Evolutionary conservation across 805 yeast species (phyloP), one percentile per base, ranked within the genome.

Genomic region (Ogataea philodendri): DNA sequence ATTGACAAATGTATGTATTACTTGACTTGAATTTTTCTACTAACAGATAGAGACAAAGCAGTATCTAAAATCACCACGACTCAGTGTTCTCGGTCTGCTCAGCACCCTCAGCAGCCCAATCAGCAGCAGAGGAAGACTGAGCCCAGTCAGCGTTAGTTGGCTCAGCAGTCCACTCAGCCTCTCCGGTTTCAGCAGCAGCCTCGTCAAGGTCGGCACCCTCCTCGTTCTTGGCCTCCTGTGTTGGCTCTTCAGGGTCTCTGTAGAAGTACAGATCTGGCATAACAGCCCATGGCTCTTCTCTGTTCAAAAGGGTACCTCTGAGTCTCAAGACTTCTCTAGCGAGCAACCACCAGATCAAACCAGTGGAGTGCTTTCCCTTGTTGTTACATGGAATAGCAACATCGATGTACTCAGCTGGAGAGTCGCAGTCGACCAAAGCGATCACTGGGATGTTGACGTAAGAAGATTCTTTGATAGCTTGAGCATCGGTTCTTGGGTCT

Each of bases 231-330:
- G 74, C 74, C 62, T 78, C 78, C 58, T 73, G 78, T 76, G 87
- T 96, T 72, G 84, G 84, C 76, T 93, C 99, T 79, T 90, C 97
- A 67, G 99, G 98, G 78, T 93, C 96, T 83, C 99, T 93, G 97
- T 93, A 93, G 89, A 93, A 93, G 89, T 89, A 93, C 72, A 93
- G 82, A 78, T 93, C 99, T 72, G 97, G 97, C 98, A 93, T 93
- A 69, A 93, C 93, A 59, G 94, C 76, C 99, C 99, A 93, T 71
- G 84, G 82, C 72, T 93, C 86, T 58, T 84, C 67, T 81, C 99
- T 88, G 86, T 85, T 84, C 67, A 94, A 88, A 60, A 93, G 73
- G 67, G 88, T 81, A 68, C 99, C 98, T 78, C 96, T 85, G 73
- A 93, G 84, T 79, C 99, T 87, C 69, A 93, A 81, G 62, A 93